phyloP scores from a whole-genome alignment of 805 yeast genomes.

The Candida tibetensis region DNA sequence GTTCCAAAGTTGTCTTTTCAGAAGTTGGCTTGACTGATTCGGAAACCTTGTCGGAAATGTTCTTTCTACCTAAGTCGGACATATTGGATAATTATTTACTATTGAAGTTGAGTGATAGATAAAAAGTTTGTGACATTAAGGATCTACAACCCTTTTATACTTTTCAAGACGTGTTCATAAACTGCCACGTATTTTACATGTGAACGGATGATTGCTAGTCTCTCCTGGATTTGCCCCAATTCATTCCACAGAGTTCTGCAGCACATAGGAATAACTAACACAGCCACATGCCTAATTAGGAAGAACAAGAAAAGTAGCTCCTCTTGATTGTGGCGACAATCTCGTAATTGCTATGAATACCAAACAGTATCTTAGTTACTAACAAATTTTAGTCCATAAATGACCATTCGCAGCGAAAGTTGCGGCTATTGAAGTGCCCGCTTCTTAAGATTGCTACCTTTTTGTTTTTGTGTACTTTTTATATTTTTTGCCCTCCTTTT shows the following conservation, averaged over 20 bases:
- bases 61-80: slow-evolving; percentile 46
- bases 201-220: background rate
- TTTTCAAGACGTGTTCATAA: background rate
- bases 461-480: background rate
- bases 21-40: slow-evolving; percentile 42
- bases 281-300: slow-evolving; percentile 1
- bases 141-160: slow-evolving; percentile 3
- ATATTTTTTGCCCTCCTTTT: too few species aligned
- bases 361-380: too few species aligned
- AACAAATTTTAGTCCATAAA: too few species aligned
- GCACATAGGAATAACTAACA: too few species aligned
- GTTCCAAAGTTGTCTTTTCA: slow-evolving; percentile 37
- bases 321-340: too few species aligned
- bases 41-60: slow-evolving; percentile 36
- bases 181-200: too few species aligned
- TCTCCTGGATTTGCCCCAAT: background rate
- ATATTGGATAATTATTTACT: slow-evolving; percentile 14
- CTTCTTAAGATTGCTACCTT: background rate
- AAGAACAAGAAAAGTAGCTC: background rate
- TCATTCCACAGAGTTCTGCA: too few species aligned
- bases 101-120: background rate
- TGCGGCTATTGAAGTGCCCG: background rate
- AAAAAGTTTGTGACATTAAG: too few species aligned
- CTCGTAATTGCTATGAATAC: too few species aligned
- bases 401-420: background rate